These are phyloP conservation scores for Melastoma candidum DNA, from an alignment of 441 rosid species.

Conservation along the genomic window DNA sequence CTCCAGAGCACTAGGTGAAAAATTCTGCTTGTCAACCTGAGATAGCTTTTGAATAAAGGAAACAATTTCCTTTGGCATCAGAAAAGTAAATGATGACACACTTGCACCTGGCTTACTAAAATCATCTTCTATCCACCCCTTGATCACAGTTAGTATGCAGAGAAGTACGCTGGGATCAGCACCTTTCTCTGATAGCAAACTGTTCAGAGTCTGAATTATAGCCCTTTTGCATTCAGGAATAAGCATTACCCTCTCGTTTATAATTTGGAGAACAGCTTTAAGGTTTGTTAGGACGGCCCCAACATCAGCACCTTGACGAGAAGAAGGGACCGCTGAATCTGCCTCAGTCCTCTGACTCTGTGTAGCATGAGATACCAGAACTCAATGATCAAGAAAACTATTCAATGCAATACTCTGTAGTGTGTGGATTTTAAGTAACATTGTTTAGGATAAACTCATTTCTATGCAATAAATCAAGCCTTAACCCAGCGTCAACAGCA, in stretches of 20 bases:
- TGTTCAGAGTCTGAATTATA: slow-evolving; percentile 64
- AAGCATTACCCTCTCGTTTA: slow-evolving; percentile 81
- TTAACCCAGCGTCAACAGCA: too few species aligned
- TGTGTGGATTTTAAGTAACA: too few species aligned
- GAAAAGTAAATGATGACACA: slow-evolving; percentile 41
- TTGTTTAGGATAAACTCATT: too few species aligned
- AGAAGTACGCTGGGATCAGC: slow-evolving; percentile 89
- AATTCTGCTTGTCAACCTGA: slow-evolving; percentile 83
- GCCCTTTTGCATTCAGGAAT: slow-evolving; percentile 77
- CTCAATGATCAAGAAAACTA: too few species aligned
- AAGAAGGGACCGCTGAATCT: slow-evolving; percentile 77
- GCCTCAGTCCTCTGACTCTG: slow-evolving; percentile 80
- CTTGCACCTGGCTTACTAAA: slow-evolving; percentile 43
- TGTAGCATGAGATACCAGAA: not conserved
- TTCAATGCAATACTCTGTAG: too few species aligned
- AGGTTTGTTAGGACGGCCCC: slow-evolving; percentile 75
- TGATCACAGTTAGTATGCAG: slow-evolving; percentile 70
- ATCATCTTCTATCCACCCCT: slow-evolving; percentile 88
- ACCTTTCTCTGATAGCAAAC: slow-evolving; percentile 81
- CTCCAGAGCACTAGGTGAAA: slow-evolving; percentile 50
- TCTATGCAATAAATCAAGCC: too few species aligned
- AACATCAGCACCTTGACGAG: slow-evolving; percentile 72
- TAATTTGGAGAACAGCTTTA: slow-evolving; percentile 75
- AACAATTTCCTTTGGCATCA: slow-evolving; percentile 68
- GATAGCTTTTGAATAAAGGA: slow-evolving; percentile 90